Base-by-base conservation (phyloP, 164 flowering plant genomes). In the Kingdonia uniflora region DNA sequence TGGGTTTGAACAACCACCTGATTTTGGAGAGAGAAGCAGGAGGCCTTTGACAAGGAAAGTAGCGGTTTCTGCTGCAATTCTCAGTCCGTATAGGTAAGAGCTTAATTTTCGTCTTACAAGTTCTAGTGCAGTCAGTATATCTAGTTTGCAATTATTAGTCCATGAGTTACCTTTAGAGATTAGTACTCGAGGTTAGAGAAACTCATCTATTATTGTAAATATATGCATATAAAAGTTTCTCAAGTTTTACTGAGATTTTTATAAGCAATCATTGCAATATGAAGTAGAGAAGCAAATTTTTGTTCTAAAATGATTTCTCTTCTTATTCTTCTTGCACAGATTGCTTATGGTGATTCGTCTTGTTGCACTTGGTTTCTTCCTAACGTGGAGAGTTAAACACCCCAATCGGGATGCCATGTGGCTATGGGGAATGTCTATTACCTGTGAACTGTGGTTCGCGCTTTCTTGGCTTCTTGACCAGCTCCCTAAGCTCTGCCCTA, bases 381-480 rank as follows among this genome's bases (percentile, higher is more conserved):
- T 89, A 4, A 65, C 84, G 23, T 86, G 95, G 97, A 71, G 97
- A 56, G 64, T 90, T 54, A 54, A 69, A 16, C 86, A 90, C 62
- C 97, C 94, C 0, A 86, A 86, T 42, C 84, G 62, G 5, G 90
- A 89, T 1, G 95, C 97, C 16, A 76, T 84, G 76, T 86, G 94
- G 95, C 61, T 90, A 57, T 86, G 94, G 88, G 77, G 80, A n/a
- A 71, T 87, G 84, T 90, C 97, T 0, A 71, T 71, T 3, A 68
- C 76, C 0, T 84, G 95, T 66, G 95, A 90, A 55, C 47, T 82
- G 10, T 90, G 95, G 97, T 86, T 90, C 57, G 88, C 95, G 4
- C 24, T 90, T 11, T 87, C 97, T 43, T 90, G 97, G 97, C 65
- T 87, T 41, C 78, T 87, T 7, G 97, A 90, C 54, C 97, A 90